Evolutionary conservation across 1,284 basidiomycete species (phyloP), one percentile per base, ranked within the genome.

Genomic region (Earliella scabrosa): DNA sequence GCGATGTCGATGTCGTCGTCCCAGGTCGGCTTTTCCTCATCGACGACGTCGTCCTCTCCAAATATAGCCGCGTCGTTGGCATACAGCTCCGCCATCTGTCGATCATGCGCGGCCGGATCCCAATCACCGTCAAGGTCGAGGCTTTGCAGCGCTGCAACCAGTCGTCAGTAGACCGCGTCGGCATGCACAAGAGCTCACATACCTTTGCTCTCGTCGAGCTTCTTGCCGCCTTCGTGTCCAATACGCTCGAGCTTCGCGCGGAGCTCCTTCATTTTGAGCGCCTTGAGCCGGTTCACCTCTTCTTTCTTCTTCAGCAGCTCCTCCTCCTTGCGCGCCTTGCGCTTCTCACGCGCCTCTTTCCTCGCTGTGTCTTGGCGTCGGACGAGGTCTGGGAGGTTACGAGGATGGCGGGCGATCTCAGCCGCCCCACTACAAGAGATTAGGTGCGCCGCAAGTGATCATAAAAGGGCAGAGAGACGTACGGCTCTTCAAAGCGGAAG

Each of bases 401-500:
- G 92, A 2, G 95, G 93, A 72, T 92, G 92, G 0, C 89, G 80
- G 38, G 85, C 72, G 56, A 98, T 93, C n/a, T 80, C 77, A 0
- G 82, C 81, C 2, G 88, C 88, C 29, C 86, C 87, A 40, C 92
- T 93, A 66, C 18, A 11, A 13, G 5, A 23, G 23, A 39, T 27
- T n/a, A 14, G 47, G 57, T 20, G 21, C 35, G 31, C 8, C 38
- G 16, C 41, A 11, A 24, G 34, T 13, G 43, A 31, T 39, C 26
- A 35, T 2, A 26, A 50, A 32, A 45, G 7, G 46, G 18, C 29
- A 48, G 43, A 8, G 39, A 40, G 27, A 83, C 91, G 70, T 64
- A 93, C 85, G 92, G 90, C 73, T 98, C 95, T 72, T 98, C 94
- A 69, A 92, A 97, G 50, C 95, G 86, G 78, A 95, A 95, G 70